Base-by-base conservation (phyloP, 345 rosid genomes). In the Eutrema heterophyllum region DNA sequence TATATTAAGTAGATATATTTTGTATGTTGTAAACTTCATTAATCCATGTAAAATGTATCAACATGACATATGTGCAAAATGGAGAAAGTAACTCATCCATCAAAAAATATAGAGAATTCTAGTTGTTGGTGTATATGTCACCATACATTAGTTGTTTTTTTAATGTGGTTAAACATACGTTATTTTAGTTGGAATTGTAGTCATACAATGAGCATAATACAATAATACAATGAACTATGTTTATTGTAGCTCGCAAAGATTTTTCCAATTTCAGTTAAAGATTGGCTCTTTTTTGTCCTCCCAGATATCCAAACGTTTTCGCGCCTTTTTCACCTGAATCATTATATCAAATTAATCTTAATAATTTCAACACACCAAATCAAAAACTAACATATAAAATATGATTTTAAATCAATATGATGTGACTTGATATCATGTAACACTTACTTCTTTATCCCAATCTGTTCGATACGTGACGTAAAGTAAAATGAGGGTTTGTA, bases 261-360 rank as follows among this genome's bases (percentile, higher is more conserved):
- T 32, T 55, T 1, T 55, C 1, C 40, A 55, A 4, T 32, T 55
- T 55, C 30, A 55, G 7, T 27, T 77, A 4, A 36, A 36, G 9
- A 78, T 59, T 24, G 85, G 68, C 52, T 74, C 74, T 27, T 78
- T 82, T 33, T 81, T 85, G 32, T 84, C 87, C 5, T 87, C 94
- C 98, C 98, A 90, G 77, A 56, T 81, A 46, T 83, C 87, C 79
- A 90, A 78, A 4, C 92, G 81, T 32, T 50, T 75, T 44, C 64
- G 82, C 1, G 93, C 84, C 26, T 70, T 89, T 79, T 86, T 92
- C 43, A 88, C 95, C 95, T 92, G 76, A 67, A 78, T 76, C 50
- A 52, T 63, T n/a, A 27, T 2, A 46, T 40, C 2, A 26, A 9
- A 21, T 44, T 0, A 24, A 36, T 26, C 12, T 36, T 24, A 40